Conservation (phyloP, 345 rosid species). For the Eucalyptus cloeziana region DNA sequence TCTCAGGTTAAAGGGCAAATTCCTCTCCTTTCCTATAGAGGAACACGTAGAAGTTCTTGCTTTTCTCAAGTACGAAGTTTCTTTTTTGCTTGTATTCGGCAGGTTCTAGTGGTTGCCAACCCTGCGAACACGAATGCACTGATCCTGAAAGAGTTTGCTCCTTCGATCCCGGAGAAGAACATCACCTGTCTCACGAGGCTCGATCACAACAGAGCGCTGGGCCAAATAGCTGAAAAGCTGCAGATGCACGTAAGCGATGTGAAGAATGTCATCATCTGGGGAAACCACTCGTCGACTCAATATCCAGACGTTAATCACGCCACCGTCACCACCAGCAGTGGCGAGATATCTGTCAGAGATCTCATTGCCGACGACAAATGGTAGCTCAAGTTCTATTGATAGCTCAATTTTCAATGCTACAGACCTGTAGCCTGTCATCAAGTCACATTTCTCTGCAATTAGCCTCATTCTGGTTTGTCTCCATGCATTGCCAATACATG, state of each 20-base stretch:
- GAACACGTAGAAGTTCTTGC: neutral
- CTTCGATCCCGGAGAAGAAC: constrained; percentile 69
- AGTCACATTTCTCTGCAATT: neutral
- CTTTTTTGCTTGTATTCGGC: neutral
- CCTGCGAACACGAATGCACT: constrained; percentile 90
- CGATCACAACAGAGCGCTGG: constrained; percentile 77
- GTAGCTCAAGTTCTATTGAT: constrained; percentile 4
- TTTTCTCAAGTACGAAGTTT: neutral
- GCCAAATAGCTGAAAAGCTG: constrained; percentile 55
- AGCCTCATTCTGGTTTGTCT: neutral
- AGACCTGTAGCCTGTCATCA: neutral
- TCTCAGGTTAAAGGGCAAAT: neutral
- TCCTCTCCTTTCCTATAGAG: neutral
- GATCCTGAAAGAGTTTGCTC: constrained; percentile 69
- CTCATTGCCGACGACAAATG: constrained; percentile 42
- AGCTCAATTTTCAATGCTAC: neutral
- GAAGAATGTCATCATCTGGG: constrained; percentile 76
- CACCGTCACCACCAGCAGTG: constrained; percentile 16
- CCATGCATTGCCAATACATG: neutral
- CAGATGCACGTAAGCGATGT: constrained; percentile 41
- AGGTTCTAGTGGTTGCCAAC: constrained; percentile 73
- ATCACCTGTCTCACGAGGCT: constrained; percentile 79
- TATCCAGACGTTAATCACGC: constrained; percentile 87
- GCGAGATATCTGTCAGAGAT: constrained; percentile 15
- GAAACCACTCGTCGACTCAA: constrained; percentile 86